Conservation (phyloP, 257 asterid species). For the Nicotiana obtusifolia region DNA sequence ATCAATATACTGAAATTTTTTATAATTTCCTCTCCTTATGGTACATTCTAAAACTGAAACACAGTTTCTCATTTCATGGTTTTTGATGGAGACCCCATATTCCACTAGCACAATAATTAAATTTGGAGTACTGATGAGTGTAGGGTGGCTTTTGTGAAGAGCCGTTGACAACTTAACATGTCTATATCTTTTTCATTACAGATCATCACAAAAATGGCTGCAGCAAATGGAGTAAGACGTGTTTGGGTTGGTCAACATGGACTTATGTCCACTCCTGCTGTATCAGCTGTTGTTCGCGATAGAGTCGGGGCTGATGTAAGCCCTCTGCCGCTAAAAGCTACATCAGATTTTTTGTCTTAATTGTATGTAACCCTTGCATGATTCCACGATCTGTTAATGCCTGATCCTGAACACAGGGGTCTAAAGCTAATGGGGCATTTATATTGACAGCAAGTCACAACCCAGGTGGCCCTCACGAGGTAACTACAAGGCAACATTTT, state of each 20-base stretch:
- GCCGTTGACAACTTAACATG: background rate
- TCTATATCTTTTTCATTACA: slow-evolving; percentile 17
- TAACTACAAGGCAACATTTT: slow-evolving; percentile 21
- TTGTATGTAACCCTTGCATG: background rate
- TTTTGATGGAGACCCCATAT: background rate
- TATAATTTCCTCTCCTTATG: background rate
- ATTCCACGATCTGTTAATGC: background rate
- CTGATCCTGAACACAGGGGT: slow-evolving; percentile 50
- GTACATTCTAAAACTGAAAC: background rate
- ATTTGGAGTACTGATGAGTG: no score
- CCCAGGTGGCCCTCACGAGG: slow-evolving; percentile 99
- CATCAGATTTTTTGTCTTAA: background rate
- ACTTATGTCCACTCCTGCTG: slow-evolving; percentile 92
- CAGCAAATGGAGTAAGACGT: slow-evolving; percentile 93
- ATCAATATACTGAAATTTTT: background rate
- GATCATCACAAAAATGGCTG: slow-evolving; percentile 93
- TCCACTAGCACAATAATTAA: background rate
- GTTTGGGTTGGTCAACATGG: slow-evolving; percentile 96
- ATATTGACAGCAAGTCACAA: slow-evolving; percentile 98
- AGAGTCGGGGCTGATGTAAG: slow-evolving; percentile 82
- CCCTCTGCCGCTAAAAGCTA: background rate
- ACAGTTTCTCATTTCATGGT: background rate
- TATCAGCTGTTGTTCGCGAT: slow-evolving; percentile 83
- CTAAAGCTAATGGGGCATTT: slow-evolving; percentile 87
- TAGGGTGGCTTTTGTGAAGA: no score